phyloP scores from a whole-genome alignment of 2,329 filamentous ascomycete species.

The Aschersonia sp. region DNA sequence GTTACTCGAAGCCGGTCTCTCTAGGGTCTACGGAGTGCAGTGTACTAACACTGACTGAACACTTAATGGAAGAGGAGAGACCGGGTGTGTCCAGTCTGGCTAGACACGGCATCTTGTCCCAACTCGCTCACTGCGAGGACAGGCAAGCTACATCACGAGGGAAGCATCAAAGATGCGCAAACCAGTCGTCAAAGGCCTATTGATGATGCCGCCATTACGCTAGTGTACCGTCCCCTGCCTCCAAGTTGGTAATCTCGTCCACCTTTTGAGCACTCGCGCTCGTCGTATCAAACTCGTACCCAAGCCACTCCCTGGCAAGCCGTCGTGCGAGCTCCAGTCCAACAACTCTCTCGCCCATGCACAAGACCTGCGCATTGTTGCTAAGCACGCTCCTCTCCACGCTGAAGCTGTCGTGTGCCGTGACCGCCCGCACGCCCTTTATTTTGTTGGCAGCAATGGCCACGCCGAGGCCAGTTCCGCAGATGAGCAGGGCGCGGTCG shows the following conservation, averaged over 20 bases:
- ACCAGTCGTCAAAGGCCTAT: too few relatives aligned
- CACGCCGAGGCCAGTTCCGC: constrained; percentile 75
- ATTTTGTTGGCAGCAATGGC: constrained; percentile 86
- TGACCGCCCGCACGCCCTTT: constrained; percentile 72
- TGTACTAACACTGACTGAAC: too few relatives aligned
- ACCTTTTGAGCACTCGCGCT: constrained; percentile 31
- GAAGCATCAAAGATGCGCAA: too few relatives aligned
- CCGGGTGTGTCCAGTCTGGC: too few relatives aligned
- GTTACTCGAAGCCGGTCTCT: too few relatives aligned
- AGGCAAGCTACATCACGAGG: too few relatives aligned
- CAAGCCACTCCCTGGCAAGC: constrained; percentile 69
- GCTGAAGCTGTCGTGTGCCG: constrained; percentile 74
- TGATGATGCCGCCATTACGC: too few relatives aligned
- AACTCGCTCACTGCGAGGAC: too few relatives aligned
- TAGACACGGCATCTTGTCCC: too few relatives aligned
- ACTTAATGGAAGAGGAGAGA: too few relatives aligned
- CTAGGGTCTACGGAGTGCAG: too few relatives aligned
- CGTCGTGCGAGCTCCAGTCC: constrained; percentile 68
- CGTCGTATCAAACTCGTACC: constrained; percentile 61
- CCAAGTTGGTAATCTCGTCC: constrained; percentile 24
- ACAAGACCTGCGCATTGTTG: constrained; percentile 79
- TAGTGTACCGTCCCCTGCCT: constrained; percentile 8
- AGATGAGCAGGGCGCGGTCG: constrained; percentile 70
- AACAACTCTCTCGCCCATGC: constrained; percentile 73
- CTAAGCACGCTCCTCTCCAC: constrained; percentile 70